A percentile compares a stretch with the other conserved stretches of the same genome.
Conservation (phyloP, 176 grass and related monocot genomes). For the Elymus sibiricus region DNA sequence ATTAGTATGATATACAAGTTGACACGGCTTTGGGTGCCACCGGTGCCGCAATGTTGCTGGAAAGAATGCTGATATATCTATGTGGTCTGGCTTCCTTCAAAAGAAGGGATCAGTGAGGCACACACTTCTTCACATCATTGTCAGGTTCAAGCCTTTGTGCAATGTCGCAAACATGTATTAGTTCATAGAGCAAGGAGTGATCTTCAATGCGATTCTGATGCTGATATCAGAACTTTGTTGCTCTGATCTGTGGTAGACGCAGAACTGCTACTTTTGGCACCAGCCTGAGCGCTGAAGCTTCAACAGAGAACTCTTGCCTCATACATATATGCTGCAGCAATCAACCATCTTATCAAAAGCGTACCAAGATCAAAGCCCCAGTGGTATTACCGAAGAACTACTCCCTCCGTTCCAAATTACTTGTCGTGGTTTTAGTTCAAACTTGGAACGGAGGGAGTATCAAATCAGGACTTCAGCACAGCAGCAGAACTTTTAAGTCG, state of each 20-base stretch:
- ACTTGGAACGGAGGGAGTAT: neutral
- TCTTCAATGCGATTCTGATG: neutral
- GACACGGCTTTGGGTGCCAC: neutral
- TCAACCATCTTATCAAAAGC: neutral
- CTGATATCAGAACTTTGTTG: neutral
- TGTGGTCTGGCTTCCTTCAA: neutral
- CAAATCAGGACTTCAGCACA: neutral
- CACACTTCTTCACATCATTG: neutral
- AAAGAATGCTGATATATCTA: neutral
- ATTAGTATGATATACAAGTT: neutral
- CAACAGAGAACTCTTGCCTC: neutral
- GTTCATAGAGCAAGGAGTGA: neutral
- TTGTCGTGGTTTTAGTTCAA: no score
- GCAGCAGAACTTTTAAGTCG: neutral
- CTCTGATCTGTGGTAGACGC: neutral
- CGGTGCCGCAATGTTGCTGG: neutral
- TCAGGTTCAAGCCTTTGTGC: neutral
- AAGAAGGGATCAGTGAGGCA: neutral
- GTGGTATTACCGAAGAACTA: neutral
- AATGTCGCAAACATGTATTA: neutral
- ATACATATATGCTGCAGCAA: neutral
- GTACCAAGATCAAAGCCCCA: neutral
- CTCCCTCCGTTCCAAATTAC: no score
- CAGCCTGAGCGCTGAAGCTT: neutral
- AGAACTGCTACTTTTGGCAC: neutral